Evolutionary conservation across 106 monocot species (phyloP).

Genomic region (Phalaenopsis aphrodite): DNA sequence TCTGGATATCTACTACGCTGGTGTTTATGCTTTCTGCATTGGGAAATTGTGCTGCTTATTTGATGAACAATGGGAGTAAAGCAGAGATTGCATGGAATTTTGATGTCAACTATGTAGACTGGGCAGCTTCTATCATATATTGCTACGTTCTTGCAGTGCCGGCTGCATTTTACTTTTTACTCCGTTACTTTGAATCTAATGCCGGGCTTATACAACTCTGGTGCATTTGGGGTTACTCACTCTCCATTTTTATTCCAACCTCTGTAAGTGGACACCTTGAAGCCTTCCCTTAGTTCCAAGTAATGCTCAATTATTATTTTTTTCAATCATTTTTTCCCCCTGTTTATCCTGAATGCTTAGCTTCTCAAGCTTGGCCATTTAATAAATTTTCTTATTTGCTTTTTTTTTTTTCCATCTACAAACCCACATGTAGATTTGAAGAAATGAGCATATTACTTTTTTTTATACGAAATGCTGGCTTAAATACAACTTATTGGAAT

Average conservation of each 20-base stretch:
- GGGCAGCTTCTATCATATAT: slow-evolving; percentile 76
- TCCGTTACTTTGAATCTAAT: slow-evolving; percentile 64
- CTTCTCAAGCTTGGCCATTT: background rate
- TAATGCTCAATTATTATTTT: background rate
- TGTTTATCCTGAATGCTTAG: background rate
- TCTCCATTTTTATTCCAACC: slow-evolving; percentile 79
- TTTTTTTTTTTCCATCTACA: too few species aligned
- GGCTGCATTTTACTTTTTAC: slow-evolving; percentile 71
- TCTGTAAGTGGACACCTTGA: slow-evolving; percentile 46
- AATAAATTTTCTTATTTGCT: too few species aligned
- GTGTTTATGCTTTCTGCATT: slow-evolving; percentile 76
- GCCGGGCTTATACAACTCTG: slow-evolving; percentile 64
- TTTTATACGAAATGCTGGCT: too few species aligned
- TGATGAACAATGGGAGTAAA: slow-evolving; percentile 46
- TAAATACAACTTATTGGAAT: too few species aligned
- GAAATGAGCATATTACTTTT: too few species aligned
- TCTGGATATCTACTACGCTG: slow-evolving; percentile 87
- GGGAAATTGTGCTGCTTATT: slow-evolving; percentile 83
- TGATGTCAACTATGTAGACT: slow-evolving; percentile 80
- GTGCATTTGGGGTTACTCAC: slow-evolving; percentile 98
- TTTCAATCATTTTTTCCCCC: background rate
- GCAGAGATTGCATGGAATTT: slow-evolving; percentile 57
- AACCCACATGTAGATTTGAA: too few species aligned
- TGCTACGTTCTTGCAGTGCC: slow-evolving; percentile 60
- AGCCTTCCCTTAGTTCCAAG: background rate